A percentile compares a stretch with the other conserved stretches of the same genome.
These are phyloP conservation scores for Musa troglodytarum DNA, from an alignment of 176 grass and related monocot genomes.

Conservation along the genomic window DNA sequence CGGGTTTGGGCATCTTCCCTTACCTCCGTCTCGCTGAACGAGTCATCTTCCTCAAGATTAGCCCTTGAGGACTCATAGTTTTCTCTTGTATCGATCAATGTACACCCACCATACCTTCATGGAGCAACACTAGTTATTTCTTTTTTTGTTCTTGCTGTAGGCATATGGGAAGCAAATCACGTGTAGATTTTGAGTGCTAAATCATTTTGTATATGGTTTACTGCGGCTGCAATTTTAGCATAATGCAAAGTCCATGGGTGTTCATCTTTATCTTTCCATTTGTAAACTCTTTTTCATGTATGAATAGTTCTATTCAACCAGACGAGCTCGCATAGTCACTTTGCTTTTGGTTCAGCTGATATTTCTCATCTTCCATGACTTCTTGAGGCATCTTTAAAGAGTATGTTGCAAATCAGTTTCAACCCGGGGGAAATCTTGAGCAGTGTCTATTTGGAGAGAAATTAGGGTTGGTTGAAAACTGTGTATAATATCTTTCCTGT, in stretches of 20 bases:
- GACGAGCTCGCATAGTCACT: no score
- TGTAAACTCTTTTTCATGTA: not conserved
- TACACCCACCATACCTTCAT: not conserved
- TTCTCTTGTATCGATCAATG: not conserved
- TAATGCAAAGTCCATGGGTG: not conserved
- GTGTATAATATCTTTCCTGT: no score
- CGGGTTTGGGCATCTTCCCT: conserved; percentile 79
- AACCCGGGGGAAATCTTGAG: no score
- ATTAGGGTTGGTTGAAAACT: no score
- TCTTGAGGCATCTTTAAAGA: no score
- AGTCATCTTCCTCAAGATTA: conserved; percentile 37
- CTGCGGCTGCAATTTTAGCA: not conserved
- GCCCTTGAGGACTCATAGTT: not conserved
- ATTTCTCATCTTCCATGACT: no score
- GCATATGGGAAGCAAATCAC: not conserved
- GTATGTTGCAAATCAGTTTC: no score
- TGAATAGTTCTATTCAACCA: not conserved
- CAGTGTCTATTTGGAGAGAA: no score
- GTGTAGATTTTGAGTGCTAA: not conserved
- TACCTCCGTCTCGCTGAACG: conserved; percentile 76
- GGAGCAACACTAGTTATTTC: not conserved
- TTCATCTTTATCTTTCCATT: not conserved
- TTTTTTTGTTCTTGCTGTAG: no score
- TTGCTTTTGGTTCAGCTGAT: no score
- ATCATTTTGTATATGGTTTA: conserved; percentile 10